Percentiles rank a stretch among this genome's conserved stretches.
Conservation (phyloP, 140 eudicot species). For the Artemisia princeps region DNA sequence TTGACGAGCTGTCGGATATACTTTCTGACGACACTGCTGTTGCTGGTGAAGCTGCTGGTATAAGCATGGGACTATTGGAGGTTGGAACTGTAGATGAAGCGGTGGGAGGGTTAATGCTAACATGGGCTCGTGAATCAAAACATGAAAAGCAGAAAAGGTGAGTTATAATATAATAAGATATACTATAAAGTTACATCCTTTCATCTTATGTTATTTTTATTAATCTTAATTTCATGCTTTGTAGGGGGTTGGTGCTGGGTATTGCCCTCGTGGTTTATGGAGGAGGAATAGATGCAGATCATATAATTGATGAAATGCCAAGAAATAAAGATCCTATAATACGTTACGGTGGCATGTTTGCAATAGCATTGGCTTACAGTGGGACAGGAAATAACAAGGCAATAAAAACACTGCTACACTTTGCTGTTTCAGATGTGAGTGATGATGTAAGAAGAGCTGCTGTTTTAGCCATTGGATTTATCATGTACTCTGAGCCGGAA, state of each 20-base stretch:
- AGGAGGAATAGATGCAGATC: slow-evolving; percentile 91
- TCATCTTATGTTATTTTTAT: not conserved
- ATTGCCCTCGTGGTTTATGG: slow-evolving; percentile 97
- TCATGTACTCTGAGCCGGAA: slow-evolving; percentile 81
- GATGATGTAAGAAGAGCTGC: slow-evolving; percentile 97
- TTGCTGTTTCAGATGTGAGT: slow-evolving; percentile 89
- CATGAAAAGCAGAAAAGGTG: slow-evolving; percentile 93
- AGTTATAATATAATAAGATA: not conserved
- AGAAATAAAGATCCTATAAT: slow-evolving; percentile 92
- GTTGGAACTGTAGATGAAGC: slow-evolving; percentile 82
- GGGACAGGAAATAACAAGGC: slow-evolving; percentile 94
- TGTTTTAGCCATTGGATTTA: slow-evolving; percentile 92
- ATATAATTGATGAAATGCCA: slow-evolving; percentile 85
- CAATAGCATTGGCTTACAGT: slow-evolving; percentile 84
- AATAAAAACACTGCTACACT: slow-evolving; percentile 77
- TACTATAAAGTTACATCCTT: too few relatives aligned
- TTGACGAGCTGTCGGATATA: slow-evolving; percentile 65
- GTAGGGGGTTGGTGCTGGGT: slow-evolving; percentile 83
- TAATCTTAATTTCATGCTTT: not conserved
- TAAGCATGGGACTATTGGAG: slow-evolving; percentile 88
- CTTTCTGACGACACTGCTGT: slow-evolving; percentile 88
- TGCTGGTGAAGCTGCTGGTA: slow-evolving; percentile 99
- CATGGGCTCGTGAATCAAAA: slow-evolving; percentile 84
- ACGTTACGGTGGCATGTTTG: slow-evolving; percentile 95
- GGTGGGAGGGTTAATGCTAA: slow-evolving; percentile 78